Evolutionary conservation across 2,329 filamentous ascomycete genomes (phyloP).

Genomic region (Chalaropsis ovoidea): DNA sequence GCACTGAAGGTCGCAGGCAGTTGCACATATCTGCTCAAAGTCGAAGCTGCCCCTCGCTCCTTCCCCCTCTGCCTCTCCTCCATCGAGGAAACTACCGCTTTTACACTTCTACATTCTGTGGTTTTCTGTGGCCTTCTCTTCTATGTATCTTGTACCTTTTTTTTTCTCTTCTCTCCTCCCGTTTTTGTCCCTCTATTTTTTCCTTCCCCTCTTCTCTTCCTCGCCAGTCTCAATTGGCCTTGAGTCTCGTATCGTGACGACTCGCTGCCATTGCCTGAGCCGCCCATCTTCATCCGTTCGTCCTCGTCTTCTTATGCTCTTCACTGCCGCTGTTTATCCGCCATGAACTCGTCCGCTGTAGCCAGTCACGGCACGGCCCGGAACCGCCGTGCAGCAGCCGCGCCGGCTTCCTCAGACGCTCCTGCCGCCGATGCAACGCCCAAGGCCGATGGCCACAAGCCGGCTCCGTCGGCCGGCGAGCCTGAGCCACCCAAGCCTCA

Average conservation of each 20-base stretch:
- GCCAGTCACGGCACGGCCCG: conserved; percentile 13
- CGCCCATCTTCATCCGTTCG: not conserved
- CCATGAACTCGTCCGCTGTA: conserved; percentile 25
- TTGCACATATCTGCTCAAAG: conserved; percentile 1
- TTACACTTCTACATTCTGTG: not conserved
- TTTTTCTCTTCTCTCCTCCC: conserved; percentile 6
- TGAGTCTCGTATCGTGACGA: not conserved
- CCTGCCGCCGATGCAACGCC: not conserved
- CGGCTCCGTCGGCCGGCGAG: conserved; percentile 11
- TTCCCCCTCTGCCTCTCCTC: not conserved
- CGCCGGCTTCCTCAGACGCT: conserved; percentile 21
- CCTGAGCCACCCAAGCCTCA: conserved; percentile 7
- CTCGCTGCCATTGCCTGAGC: not conserved
- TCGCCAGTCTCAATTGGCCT: not conserved
- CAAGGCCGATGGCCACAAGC: not conserved
- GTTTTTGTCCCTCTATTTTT: not conserved
- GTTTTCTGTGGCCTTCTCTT: not conserved
- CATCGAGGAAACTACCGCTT: conserved; percentile 2
- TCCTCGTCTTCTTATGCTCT: not conserved
- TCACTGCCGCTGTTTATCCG: conserved; percentile 1
- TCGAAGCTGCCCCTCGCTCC: not conserved
- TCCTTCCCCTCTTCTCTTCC: not conserved
- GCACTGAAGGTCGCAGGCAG: not conserved
- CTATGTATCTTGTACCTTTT: not conserved
- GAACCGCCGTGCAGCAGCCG: conserved; percentile 19